Evolutionary conservation across 768 basidiomycete species (phyloP).

Genomic region (Trametes cinnabarina): DNA sequence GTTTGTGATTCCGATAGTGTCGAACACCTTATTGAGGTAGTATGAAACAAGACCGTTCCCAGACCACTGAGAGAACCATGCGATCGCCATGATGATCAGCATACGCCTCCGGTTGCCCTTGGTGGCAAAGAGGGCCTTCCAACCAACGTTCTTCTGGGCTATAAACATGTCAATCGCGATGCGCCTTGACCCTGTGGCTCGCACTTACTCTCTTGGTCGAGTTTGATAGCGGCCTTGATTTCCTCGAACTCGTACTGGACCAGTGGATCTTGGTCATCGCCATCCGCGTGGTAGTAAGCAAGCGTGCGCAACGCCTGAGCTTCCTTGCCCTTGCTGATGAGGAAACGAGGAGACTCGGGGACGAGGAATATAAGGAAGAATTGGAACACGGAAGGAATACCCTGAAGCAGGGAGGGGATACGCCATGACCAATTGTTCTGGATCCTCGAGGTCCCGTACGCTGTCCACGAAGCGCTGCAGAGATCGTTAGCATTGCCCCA

Average conservation of each 20-base stretch:
- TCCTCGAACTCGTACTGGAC: conserved; percentile 75
- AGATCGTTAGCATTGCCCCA: neutral
- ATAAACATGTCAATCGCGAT: too few relatives aligned
- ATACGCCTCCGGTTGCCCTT: conserved; percentile 75
- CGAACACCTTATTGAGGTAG: conserved; percentile 75
- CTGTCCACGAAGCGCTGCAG: conserved; percentile 68
- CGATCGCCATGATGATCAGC: conserved; percentile 71
- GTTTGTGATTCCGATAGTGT: conserved; percentile 62
- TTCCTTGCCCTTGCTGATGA: conserved; percentile 72
- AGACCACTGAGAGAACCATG: conserved; percentile 86
- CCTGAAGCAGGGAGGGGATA: conserved; percentile 73
- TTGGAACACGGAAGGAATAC: conserved; percentile 65
- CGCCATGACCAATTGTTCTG: conserved; percentile 77
- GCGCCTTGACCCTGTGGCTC: too few relatives aligned
- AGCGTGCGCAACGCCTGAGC: conserved; percentile 65
- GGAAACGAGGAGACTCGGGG: conserved; percentile 85
- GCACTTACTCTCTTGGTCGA: conserved; percentile 49
- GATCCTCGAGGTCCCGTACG: conserved; percentile 77
- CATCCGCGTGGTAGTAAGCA: conserved; percentile 82
- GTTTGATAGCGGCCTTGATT: conserved; percentile 73
- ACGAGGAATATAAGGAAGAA: conserved; percentile 62
- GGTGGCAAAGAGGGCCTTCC: conserved; percentile 64
- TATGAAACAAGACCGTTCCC: conserved; percentile 83
- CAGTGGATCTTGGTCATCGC: conserved; percentile 66
- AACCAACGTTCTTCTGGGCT: conserved; percentile 60